Evolutionary conservation across 768 basidiomycete species (phyloP).

Genomic region (Leccinum variicolor): DNA sequence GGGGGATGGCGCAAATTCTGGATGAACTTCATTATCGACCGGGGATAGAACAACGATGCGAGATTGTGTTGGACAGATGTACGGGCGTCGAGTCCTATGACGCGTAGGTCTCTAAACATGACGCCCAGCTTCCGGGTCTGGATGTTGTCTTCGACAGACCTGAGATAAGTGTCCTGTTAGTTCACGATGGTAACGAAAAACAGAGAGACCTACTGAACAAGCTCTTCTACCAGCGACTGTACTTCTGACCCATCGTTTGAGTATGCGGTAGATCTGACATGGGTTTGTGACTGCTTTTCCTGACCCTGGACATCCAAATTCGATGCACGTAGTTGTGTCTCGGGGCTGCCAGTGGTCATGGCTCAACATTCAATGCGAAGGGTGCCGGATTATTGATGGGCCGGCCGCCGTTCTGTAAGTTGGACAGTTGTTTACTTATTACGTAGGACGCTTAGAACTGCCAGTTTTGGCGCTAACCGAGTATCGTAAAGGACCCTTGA

Average conservation of each 20-base stretch:
- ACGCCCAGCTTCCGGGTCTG: constrained; percentile 46
- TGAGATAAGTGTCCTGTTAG: constrained; percentile 8
- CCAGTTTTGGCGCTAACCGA: too few species aligned
- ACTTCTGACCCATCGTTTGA: constrained; percentile 4
- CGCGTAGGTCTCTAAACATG: constrained; percentile 48
- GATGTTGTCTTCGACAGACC: constrained; percentile 32
- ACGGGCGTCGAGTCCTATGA: constrained; percentile 45
- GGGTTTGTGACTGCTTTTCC: background rate
- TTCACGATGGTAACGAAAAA: background rate
- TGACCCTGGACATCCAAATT: background rate
- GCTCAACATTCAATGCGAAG: too few species aligned
- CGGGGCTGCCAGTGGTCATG: too few species aligned
- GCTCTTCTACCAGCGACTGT: constrained; percentile 13
- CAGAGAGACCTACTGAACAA: background rate
- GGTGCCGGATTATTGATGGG: too few species aligned
- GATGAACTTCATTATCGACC: constrained; percentile 35
- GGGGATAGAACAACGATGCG: constrained; percentile 31
- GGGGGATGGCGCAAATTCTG: constrained; percentile 51
- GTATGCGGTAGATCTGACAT: background rate
- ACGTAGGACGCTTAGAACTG: too few species aligned
- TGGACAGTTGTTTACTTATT: too few species aligned
- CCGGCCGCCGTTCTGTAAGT: too few species aligned
- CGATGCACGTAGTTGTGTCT: background rate
- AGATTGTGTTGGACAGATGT: constrained; percentile 48
- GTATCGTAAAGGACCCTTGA: too few species aligned